A percentile compares a stretch with the other conserved stretches of the same genome.
These are phyloP conservation scores for Kappamyces sp. DNA, from an alignment of 192 early-diverging fungal genomes.

Conservation along the genomic window DNA sequence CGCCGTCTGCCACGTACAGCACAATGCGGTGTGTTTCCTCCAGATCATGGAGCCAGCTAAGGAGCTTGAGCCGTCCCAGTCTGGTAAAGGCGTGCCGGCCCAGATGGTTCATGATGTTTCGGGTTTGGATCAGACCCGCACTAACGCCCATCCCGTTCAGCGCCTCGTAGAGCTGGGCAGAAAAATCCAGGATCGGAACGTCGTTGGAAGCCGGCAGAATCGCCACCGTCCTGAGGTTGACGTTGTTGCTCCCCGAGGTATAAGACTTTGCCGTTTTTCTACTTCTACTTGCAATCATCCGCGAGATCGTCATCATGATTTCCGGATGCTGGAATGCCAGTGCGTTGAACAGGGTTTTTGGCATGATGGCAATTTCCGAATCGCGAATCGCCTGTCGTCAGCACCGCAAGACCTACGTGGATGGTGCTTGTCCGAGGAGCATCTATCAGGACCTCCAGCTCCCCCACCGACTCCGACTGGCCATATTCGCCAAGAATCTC, in stretches of 20 bases:
- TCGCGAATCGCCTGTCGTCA: conserved; percentile 77
- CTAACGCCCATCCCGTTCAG: conserved; percentile 64
- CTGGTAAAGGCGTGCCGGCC: conserved; percentile 88
- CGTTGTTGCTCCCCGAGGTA: conserved; percentile 58
- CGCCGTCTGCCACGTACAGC: conserved; percentile 93
- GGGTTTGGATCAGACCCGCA: conserved; percentile 73
- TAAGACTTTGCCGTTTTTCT: conserved; percentile 13
- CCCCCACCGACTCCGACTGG: conserved; percentile 92
- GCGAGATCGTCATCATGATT: conserved; percentile 85
- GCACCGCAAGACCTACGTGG: conserved; percentile 39
- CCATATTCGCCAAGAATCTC: conserved; percentile 89
- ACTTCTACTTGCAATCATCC: conserved; percentile 66
- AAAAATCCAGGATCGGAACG: conserved; percentile 87
- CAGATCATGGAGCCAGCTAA: conserved; percentile 88
- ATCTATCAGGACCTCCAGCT: conserved; percentile 82
- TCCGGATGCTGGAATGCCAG: conserved; percentile 83
- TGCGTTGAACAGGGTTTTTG: conserved; percentile 89
- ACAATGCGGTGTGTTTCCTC: conserved; percentile 85
- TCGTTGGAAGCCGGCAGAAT: conserved; percentile 77
- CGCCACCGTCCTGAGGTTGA: conserved; percentile 91
- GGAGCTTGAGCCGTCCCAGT: conserved; percentile 88
- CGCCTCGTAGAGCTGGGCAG: conserved; percentile 69
- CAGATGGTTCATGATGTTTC: conserved; percentile 69
- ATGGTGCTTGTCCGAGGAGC: conserved; percentile 72
- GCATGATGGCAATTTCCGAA: conserved; percentile 91